A percentile compares a stretch with the other conserved stretches of the same genome.
These are phyloP conservation scores for Balansia obtecta DNA, from an alignment of 2,329 filamentous ascomycete genomes.

Conservation along the genomic window DNA sequence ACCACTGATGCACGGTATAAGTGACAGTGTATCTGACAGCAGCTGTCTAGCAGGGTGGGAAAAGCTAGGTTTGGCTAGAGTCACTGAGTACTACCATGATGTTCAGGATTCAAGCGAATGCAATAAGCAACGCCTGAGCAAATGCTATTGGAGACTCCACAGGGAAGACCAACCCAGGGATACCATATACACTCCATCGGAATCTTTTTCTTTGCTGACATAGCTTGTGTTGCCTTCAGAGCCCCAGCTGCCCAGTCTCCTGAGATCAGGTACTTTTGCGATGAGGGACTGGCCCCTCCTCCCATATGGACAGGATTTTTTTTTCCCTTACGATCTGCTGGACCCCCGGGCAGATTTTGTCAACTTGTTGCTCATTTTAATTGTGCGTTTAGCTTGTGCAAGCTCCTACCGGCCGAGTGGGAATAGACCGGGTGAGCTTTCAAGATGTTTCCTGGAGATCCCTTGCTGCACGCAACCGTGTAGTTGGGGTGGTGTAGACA, in stretches of 20 bases:
- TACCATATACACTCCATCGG: neutral
- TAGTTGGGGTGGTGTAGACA: too few species aligned
- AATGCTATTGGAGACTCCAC: neutral
- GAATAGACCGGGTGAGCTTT: slow-evolving; percentile 1
- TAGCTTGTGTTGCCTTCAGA: slow-evolving; percentile 2
- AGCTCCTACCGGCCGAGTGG: slow-evolving; percentile 4
- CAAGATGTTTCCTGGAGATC: neutral
- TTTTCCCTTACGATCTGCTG: neutral
- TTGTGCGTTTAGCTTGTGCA: neutral
- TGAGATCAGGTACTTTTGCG: neutral
- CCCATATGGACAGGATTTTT: neutral
- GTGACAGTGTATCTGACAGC: neutral
- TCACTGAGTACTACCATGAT: neutral
- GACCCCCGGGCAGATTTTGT: neutral
- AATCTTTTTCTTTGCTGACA: slow-evolving; percentile 1
- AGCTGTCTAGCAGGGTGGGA: neutral
- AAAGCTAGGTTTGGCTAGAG: neutral
- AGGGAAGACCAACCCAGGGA: slow-evolving; percentile 1
- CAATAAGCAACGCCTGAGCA: neutral
- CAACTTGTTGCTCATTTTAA: neutral
- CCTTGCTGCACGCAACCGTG: slow-evolving; percentile 3
- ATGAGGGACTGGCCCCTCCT: neutral
- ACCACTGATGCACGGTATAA: neutral
- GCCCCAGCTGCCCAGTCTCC: neutral
- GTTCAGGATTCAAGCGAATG: slow-evolving; percentile 1